These are phyloP conservation scores for Aphanomyces euteiches DNA, from an alignment of 352 stramenopile genomes.

Conservation along the genomic window DNA sequence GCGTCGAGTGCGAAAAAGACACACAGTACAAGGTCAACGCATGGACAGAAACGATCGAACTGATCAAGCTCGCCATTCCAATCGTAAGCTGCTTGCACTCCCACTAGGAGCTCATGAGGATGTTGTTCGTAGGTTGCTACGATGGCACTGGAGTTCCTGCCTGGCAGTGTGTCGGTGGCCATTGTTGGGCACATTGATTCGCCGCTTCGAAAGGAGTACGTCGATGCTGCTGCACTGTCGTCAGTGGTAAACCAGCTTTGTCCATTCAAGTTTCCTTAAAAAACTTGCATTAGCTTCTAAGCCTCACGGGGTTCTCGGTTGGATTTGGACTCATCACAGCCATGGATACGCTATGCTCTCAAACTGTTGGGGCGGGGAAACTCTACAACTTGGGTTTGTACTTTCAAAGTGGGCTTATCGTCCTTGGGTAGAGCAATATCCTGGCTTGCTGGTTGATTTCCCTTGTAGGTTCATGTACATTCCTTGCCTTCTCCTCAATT, in stretches of 20 bases:
- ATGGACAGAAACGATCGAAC: not conserved
- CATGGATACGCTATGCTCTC: slow-evolving; percentile 85
- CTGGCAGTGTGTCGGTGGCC: slow-evolving; percentile 37
- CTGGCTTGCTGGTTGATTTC: not conserved
- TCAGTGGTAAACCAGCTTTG: slow-evolving; percentile 43
- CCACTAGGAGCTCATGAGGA: not conserved
- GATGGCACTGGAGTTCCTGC: slow-evolving; percentile 21
- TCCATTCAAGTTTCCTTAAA: not conserved
- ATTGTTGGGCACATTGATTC: slow-evolving; percentile 63
- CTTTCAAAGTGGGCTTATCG: slow-evolving; percentile 67
- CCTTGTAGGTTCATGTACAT: slow-evolving; percentile 5
- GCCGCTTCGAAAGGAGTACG: slow-evolving; percentile 49
- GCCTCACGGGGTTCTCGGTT: slow-evolving; percentile 68
- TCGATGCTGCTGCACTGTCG: slow-evolving; percentile 66
- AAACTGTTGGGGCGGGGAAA: slow-evolving; percentile 74
- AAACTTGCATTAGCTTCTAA: slow-evolving; percentile 44
- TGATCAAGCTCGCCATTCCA: slow-evolving; percentile 18
- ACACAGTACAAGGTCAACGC: not conserved
- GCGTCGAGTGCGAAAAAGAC: too few species aligned
- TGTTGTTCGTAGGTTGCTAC: slow-evolving; percentile 10
- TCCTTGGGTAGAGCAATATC: slow-evolving; percentile 38
- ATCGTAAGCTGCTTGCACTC: not conserved
- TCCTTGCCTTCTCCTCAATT: slow-evolving; percentile 11
- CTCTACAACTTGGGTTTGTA: slow-evolving; percentile 76
- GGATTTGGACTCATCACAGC: slow-evolving; percentile 76